These are phyloP conservation scores for Nephelium lappaceum DNA, from an alignment of 345 rosid species.

Conservation along the genomic window DNA sequence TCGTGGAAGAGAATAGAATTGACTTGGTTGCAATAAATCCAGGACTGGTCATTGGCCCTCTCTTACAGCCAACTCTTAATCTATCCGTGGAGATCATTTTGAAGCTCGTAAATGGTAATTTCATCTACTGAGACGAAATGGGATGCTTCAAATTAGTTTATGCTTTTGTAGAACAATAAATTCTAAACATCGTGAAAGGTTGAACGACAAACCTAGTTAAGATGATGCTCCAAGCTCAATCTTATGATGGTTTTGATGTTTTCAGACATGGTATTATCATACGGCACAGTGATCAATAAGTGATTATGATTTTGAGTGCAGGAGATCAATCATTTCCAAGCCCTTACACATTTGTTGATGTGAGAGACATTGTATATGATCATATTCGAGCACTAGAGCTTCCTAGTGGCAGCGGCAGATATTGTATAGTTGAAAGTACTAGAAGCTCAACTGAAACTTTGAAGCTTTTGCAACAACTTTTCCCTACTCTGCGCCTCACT, in stretches of 20 bases:
- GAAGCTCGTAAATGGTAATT: conserved; percentile 31
- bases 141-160: too few species aligned
- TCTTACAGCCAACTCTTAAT: conserved; percentile 47
- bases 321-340: conserved; percentile 22
- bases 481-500: conserved; percentile 7
- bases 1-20: conserved; percentile 37
- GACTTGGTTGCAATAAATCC: conserved; percentile 47
- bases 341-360: conserved; percentile 41
- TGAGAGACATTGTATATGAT: conserved; percentile 51
- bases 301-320: conserved; percentile 8
- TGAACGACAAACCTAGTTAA: too few species aligned
- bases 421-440: conserved; percentile 33
- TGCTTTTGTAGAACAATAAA: too few species aligned
- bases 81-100: conserved; percentile 23
- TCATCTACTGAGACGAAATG: background rate
- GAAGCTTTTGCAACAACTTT: conserved; percentile 20
- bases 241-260: too few species aligned
- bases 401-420: conserved; percentile 47
- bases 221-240: too few species aligned
- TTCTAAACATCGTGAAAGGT: too few species aligned
- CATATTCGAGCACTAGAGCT: conserved; percentile 56
- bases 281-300: background rate
- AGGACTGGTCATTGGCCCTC: conserved; percentile 44
- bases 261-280: too few species aligned
- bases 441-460: conserved; percentile 2